Evolutionary conservation across 1,284 basidiomycete genomes (phyloP).

Genomic region (Cystobasidiaceae sp.): DNA sequence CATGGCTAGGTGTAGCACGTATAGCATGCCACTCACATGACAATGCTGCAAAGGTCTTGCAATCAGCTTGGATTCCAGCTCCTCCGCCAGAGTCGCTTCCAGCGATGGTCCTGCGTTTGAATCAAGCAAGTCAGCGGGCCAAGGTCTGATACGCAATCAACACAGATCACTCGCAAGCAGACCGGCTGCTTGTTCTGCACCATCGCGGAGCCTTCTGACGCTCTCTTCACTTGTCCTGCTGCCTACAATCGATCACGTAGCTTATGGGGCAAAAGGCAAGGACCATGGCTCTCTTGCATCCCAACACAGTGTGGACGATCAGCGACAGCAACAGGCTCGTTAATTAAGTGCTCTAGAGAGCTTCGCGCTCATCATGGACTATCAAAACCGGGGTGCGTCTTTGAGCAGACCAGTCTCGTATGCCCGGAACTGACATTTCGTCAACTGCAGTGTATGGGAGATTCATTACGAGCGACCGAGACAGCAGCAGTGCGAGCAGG

Average conservation of each 20-base stretch:
- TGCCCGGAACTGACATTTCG: too few species aligned
- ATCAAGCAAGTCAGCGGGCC: background rate
- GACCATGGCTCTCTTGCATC: too few species aligned
- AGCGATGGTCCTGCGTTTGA: slow-evolving; percentile 58
- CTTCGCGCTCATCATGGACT: slow-evolving; percentile 22
- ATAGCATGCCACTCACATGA: background rate
- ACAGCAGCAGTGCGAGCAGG: too few species aligned
- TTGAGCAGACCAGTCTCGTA: too few species aligned
- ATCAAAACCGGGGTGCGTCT: slow-evolving; percentile 20
- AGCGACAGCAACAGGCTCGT: background rate
- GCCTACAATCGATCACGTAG: too few species aligned
- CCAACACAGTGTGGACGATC: too few species aligned
- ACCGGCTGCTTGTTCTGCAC: background rate
- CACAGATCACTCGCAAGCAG: slow-evolving; percentile 4
- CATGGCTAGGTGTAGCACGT: too few species aligned
- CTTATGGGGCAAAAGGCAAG: too few species aligned
- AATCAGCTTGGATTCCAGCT: slow-evolving; percentile 55
- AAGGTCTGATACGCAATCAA: background rate
- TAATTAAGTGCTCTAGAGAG: background rate
- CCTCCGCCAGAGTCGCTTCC: slow-evolving; percentile 84
- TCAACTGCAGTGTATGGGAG: too few species aligned
- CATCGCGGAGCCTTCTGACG: too few species aligned
- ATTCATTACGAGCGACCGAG: too few species aligned
- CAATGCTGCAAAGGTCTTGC: slow-evolving; percentile 56
- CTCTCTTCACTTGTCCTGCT: too few species aligned